These are phyloP conservation scores for Mycotypha africana DNA, from an alignment of 371 early-diverging fungal species.

Conservation along the genomic window DNA sequence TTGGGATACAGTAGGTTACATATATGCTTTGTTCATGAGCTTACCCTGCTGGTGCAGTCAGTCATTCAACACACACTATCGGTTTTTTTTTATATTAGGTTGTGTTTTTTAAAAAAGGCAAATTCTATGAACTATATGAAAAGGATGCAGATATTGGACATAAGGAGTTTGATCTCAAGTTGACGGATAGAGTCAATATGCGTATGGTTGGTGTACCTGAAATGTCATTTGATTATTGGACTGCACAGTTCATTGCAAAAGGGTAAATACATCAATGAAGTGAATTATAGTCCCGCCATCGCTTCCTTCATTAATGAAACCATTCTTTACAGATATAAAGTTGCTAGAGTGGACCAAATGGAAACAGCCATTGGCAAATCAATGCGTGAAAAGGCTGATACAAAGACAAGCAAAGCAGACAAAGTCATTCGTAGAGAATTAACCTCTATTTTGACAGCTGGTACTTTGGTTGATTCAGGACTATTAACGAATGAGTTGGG, in stretches of 20 bases:
- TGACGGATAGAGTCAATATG: constrained; percentile 98
- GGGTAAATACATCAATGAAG: constrained; percentile 53
- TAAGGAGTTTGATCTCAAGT: constrained; percentile 93
- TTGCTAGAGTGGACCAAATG: constrained; percentile 98
- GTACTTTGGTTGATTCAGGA: constrained; percentile 91
- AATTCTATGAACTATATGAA: constrained; percentile 99
- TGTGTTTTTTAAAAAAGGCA: constrained; percentile 99
- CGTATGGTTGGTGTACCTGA: constrained; percentile 99
- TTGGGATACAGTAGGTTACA: constrained; percentile 81
- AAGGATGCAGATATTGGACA: constrained; percentile 99
- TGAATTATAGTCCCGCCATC: background rate
- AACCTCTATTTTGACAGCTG: constrained; percentile 90
- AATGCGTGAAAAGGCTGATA: constrained; percentile 76
- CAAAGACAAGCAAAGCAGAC: constrained; percentile 52
- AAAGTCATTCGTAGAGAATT: constrained; percentile 95
- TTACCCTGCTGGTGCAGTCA: no score
- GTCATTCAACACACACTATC: no score
- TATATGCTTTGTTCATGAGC: background rate
- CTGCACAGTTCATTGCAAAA: constrained; percentile 92
- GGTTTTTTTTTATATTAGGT: constrained; percentile 34
- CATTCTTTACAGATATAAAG: constrained; percentile 57
- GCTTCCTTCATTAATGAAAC: background rate
- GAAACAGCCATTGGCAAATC: constrained; percentile 95
- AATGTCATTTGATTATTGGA: constrained; percentile 93
- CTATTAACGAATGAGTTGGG: constrained; percentile 83